These are phyloP conservation scores for Inga oerstediana DNA, from an alignment of 306 rosid genomes.

Conservation along the genomic window DNA sequence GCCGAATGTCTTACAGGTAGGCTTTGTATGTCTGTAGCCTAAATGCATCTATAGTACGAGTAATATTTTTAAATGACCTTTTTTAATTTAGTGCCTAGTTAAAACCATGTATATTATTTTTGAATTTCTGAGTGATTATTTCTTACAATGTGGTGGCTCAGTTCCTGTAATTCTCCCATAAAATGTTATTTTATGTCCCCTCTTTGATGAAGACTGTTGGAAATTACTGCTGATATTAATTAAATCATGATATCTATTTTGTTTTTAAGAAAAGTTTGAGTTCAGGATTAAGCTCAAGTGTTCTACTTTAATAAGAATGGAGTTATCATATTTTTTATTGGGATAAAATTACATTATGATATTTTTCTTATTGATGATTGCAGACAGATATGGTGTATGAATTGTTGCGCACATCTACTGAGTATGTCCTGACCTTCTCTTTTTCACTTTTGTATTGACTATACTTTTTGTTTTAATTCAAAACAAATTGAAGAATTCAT, in stretches of 20 bases:
- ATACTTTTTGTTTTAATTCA: background rate
- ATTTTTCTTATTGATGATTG: constrained; percentile 38
- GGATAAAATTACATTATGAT: constrained; percentile 28
- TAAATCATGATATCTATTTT: background rate
- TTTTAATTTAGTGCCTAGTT: constrained; percentile 11
- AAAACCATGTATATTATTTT: background rate
- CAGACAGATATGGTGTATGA: constrained; percentile 99
- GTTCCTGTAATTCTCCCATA: constrained; percentile 11
- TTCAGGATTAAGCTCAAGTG: background rate
- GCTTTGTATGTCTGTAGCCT: constrained; percentile 20
- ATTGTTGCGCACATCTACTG: constrained; percentile 91
- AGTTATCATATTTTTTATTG: background rate
- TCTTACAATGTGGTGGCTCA: background rate
- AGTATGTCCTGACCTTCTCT: constrained; percentile 59
- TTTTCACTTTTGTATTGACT: background rate
- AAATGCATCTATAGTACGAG: constrained; percentile 4
- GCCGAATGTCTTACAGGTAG: constrained; percentile 95
- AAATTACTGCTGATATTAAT: background rate
- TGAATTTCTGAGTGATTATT: background rate
- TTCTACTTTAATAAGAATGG: background rate
- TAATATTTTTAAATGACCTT: background rate
- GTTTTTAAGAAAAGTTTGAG: background rate
- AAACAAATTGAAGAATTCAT: constrained; percentile 1
- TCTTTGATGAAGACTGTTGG: background rate
- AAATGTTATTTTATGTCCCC: background rate